Percentiles rank a stretch among this genome's conserved stretches.
Evolutionary conservation across 2,329 filamentous ascomycete species (phyloP).

Genomic region (Aspergillus hortae): DNA sequence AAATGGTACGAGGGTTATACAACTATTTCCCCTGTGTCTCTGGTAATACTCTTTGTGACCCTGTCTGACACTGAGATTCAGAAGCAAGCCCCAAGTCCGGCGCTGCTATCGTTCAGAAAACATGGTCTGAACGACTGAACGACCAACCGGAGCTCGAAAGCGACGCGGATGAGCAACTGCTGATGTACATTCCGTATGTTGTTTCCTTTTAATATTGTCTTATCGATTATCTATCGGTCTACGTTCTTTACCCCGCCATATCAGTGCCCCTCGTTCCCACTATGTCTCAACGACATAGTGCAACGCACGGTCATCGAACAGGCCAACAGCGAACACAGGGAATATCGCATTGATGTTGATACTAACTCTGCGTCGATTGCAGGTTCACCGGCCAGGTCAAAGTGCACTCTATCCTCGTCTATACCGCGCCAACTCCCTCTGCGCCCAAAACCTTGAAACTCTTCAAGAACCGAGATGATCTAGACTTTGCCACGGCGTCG

Average conservation of each 20-base stretch:
- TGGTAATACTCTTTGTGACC: not conserved
- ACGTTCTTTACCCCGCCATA: conserved; percentile 18
- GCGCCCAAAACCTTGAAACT: conserved; percentile 82
- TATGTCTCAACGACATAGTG: not conserved
- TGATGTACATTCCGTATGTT: conserved; percentile 82
- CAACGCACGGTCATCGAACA: not conserved
- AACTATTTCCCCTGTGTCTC: not conserved
- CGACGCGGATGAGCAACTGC: conserved; percentile 87
- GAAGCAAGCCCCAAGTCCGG: conserved; percentile 65
- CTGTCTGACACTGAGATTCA: conserved; percentile 12
- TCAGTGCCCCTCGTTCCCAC: conserved; percentile 22
- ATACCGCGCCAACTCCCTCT: conserved; percentile 65
- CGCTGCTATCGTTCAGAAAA: conserved; percentile 76
- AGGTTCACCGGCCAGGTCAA: conserved; percentile 94
- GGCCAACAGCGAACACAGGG: too few relatives aligned
- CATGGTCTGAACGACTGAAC: conserved; percentile 77
- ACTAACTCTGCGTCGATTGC: not conserved
- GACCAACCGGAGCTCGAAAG: conserved; percentile 73
- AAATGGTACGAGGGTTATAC: conserved; percentile 55
- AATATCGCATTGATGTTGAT: too few relatives aligned
- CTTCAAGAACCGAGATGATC: conserved; percentile 78
- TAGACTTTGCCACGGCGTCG: conserved; percentile 77
- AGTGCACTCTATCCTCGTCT: conserved; percentile 82
- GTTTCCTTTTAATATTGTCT: not conserved
- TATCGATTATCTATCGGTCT: not conserved